phyloP scores from a whole-genome alignment of 1,284 basidiomycete genomes.

The Anthracocystis walkeri region DNA sequence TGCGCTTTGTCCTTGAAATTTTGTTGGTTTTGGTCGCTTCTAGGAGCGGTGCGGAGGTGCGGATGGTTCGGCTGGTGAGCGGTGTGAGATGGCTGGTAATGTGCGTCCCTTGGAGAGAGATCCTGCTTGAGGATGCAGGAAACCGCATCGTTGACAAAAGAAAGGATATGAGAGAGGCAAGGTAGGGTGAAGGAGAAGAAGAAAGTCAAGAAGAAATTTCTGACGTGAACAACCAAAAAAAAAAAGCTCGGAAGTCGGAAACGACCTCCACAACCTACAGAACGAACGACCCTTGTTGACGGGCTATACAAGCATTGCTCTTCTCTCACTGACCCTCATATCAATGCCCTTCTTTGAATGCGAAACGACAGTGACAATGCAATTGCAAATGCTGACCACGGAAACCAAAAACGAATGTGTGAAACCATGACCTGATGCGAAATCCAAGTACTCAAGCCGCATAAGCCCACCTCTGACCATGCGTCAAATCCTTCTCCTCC shows the following conservation, averaged over 20 bases:
- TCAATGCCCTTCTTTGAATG: neutral
- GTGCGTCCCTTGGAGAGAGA: constrained; percentile 5
- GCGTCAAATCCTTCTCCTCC: constrained; percentile 58
- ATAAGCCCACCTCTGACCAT: constrained; percentile 63
- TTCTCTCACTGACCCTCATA: neutral
- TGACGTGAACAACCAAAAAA: constrained; percentile 5
- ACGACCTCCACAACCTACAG: constrained; percentile 3
- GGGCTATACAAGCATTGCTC: neutral
- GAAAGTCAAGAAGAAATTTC: constrained; percentile 9
- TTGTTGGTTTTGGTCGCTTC: constrained; percentile 3
- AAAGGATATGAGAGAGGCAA: neutral
- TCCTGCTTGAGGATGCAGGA: neutral
- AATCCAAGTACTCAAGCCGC: constrained; percentile 29
- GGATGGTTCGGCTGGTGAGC: neutral
- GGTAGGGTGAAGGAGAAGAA: neutral
- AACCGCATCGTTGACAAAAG: constrained; percentile 9
- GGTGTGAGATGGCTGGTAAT: neutral
- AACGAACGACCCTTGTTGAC: neutral
- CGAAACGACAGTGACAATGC: neutral
- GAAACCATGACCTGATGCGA: neutral
- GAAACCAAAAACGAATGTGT: constrained; percentile 18
- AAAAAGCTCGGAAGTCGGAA: constrained; percentile 4
- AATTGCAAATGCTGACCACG: neutral
- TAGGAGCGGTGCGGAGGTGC: neutral
- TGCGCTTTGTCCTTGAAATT: neutral